Percentiles rank a stretch among this genome's conserved stretches.
These are phyloP conservation scores for Pseudocercospora cruenta DNA, from an alignment of 2,329 filamentous ascomycete genomes.

Conservation along the genomic window DNA sequence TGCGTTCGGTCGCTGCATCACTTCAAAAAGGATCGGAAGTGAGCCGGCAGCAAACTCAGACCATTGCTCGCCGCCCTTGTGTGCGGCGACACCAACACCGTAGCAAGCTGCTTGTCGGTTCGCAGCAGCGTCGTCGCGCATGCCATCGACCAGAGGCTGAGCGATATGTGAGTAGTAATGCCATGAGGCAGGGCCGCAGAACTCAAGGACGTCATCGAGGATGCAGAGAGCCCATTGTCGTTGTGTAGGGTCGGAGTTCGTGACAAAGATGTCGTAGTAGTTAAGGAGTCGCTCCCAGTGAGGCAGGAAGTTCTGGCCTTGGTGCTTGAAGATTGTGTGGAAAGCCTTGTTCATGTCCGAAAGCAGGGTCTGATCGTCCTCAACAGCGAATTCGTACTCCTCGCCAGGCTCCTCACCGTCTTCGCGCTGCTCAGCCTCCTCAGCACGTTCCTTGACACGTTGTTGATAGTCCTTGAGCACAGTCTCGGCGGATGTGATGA, in stretches of 20 bases:
- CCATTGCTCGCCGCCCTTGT: constrained; percentile 86
- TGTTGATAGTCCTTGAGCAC: constrained; percentile 91
- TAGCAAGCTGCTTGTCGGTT: constrained; percentile 96
- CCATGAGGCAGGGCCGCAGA: constrained; percentile 87
- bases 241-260: constrained; percentile 81
- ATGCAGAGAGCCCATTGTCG: constrained; percentile 99
- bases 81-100: constrained; percentile 91
- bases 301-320: constrained; percentile 79
- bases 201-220: constrained; percentile 96
- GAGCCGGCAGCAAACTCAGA: constrained; percentile 81
- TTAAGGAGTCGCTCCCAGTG: constrained; percentile 84
- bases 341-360: constrained; percentile 99
- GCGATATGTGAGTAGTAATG: constrained; percentile 85
- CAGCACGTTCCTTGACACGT: constrained; percentile 78
- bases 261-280: constrained; percentile 85
- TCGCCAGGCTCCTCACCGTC: constrained; percentile 76
- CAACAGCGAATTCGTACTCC: constrained; percentile 85
- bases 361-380: constrained; percentile 93
- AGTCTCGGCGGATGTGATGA: constrained; percentile 82
- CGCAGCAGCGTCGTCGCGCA: constrained; percentile 81
- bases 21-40: constrained; percentile 81
- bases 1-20: constrained; percentile 77
- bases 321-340: constrained; percentile 98
- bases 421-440: constrained; percentile 81
- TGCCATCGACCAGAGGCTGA: constrained; percentile 81